Conservation (phyloP, 768 basidiomycete species). For the Boletus rubroflammeus region DNA sequence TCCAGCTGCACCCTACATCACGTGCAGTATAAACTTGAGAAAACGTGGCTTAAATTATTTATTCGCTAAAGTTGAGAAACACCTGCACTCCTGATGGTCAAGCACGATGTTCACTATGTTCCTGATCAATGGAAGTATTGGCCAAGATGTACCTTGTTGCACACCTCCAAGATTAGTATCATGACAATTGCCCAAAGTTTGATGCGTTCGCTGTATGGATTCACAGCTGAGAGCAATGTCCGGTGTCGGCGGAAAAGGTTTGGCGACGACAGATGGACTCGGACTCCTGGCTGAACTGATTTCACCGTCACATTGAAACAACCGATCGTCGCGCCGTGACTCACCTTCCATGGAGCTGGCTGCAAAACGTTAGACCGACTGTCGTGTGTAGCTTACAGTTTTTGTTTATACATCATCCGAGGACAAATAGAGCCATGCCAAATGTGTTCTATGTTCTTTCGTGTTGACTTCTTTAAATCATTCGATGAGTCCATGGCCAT, state of each 20-base stretch:
- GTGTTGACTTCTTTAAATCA: neutral
- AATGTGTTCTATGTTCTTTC: neutral
- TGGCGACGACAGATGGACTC: neutral
- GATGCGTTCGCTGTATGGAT: neutral
- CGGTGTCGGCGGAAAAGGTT: neutral
- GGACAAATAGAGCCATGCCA: neutral
- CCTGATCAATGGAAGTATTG: neutral
- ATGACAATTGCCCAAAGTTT: neutral
- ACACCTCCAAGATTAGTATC: neutral
- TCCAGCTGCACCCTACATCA: neutral
- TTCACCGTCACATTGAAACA: neutral
- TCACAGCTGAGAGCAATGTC: neutral
- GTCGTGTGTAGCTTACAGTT: neutral
- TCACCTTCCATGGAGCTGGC: neutral
- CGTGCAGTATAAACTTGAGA: neutral
- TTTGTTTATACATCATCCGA: neutral
- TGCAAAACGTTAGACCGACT: neutral
- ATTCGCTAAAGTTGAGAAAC: neutral
- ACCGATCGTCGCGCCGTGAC: neutral
- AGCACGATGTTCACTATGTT: neutral
- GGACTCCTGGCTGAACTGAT: neutral
- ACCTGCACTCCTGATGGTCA: neutral
- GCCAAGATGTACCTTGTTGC: too few relatives aligned
- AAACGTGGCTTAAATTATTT: slow-evolving; percentile 2
- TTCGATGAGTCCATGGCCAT: too few relatives aligned